Conservation (phyloP, 2,329 filamentous ascomycete species). For the Venturia asperata region DNA sequence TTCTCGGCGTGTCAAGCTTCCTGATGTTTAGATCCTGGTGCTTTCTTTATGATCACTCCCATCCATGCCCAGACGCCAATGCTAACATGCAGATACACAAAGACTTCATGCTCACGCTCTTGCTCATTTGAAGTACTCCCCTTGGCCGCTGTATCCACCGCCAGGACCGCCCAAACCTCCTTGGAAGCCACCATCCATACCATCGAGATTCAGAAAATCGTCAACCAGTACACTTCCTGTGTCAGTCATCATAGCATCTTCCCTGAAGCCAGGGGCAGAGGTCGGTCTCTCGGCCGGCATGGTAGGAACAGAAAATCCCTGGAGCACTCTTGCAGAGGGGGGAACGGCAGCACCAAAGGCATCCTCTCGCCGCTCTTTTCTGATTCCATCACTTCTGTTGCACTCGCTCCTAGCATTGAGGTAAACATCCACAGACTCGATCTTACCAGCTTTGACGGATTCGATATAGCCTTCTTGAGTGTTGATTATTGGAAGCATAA, state of each 20-base stretch:
- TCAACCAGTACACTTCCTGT: slow-evolving; percentile 27
- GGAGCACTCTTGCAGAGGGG: slow-evolving; percentile 31
- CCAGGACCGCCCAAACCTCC: background rate
- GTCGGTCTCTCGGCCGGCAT: slow-evolving; percentile 6
- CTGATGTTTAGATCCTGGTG: background rate
- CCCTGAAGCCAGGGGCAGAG: slow-evolving; percentile 16
- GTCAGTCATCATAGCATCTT: slow-evolving; percentile 12
- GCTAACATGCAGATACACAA: background rate
- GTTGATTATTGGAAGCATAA: slow-evolving; percentile 40
- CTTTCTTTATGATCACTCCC: background rate
- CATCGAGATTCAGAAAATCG: slow-evolving; percentile 40
- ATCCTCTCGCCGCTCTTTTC: slow-evolving; percentile 30
- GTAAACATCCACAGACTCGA: slow-evolving; percentile 37
- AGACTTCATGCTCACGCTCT: background rate
- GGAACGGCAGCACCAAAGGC: slow-evolving; percentile 40
- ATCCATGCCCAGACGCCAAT: background rate
- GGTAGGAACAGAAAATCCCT: slow-evolving; percentile 34
- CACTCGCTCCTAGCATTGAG: slow-evolving; percentile 43
- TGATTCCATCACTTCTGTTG: slow-evolving; percentile 27
- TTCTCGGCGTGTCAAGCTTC: background rate
- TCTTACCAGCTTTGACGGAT: slow-evolving; percentile 34
- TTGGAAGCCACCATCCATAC: slow-evolving; percentile 25
- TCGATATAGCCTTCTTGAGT: slow-evolving; percentile 25
- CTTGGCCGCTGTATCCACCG: background rate
- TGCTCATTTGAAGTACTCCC: background rate